Base-by-base conservation (phyloP, 148 eudicot genomes). In the Camellia lanceoleosa region DNA sequence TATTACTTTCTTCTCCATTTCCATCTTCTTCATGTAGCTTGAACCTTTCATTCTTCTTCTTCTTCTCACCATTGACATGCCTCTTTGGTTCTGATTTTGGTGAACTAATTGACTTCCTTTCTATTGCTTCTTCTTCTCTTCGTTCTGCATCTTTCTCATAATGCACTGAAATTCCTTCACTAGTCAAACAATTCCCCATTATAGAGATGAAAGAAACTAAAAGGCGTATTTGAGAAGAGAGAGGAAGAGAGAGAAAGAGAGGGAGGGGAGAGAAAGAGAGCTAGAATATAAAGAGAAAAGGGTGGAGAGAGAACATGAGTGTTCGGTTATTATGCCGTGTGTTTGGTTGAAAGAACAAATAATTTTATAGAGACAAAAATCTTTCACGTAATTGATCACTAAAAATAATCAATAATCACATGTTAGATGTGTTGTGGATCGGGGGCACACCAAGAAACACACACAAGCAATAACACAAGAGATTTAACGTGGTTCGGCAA, bases 171-270 rank as follows among this genome's bases (percentile, higher is more conserved):
- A n/a, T 59, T n/a, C 13, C n/a, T 5, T 60, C 4, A 44, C 67
- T 60, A 41, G 16, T 10, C 78, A 43, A 6, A 12, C 78, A 75
- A 75, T 75, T 75, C 54, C 78, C 78, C 78, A 75, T 75, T 75
- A 2, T 7, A 18, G 60, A 4, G n/a, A 73, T 71, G 76, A 60
- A 49, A 69, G 3, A 69, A 44, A 44, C 4, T 30, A 30, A 10
- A 49, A 30, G 10, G 7, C 0, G 16, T n/a, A 23, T 5, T 5
- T 2, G 4, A 49, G 4, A 49, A 49, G 52, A 49, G 5, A 49
- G 62, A 30, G 20, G 16, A 13, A 38, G 52, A 59, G 52, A 56
- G 77, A 55, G 65, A 56, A 0, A 23, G 0, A 41, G 77, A 54
- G 67, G 60, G 78, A 43, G 76, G 42, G 77, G 41, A 15, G 19